These are phyloP conservation scores for Auriscalpium microsporum DNA, from an alignment of 768 basidiomycete genomes.

Conservation along the genomic window DNA sequence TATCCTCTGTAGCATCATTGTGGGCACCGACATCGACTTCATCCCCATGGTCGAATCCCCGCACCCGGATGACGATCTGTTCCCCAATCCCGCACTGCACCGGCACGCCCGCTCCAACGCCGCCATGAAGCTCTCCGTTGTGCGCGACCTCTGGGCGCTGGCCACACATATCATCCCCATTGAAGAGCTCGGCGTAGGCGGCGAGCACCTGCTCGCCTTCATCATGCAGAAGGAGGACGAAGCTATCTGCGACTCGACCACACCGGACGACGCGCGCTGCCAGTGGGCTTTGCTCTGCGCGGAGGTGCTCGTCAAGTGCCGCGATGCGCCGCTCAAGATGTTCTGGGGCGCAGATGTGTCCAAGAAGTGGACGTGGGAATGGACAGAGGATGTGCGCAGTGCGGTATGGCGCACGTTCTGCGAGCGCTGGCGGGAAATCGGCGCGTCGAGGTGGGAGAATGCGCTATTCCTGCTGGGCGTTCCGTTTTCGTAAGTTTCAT, in stretches of 20 bases:
- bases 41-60: conserved; percentile 4
- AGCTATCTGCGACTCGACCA: conserved; percentile 35
- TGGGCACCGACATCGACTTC: conserved; percentile 7
- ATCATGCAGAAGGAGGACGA: conserved; percentile 41
- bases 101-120: conserved; percentile 28
- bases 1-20: conserved; percentile 9
- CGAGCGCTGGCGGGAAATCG: conserved; percentile 44
- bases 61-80: not conserved
- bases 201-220: conserved; percentile 35
- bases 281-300: conserved; percentile 57
- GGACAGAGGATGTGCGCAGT: conserved; percentile 36
- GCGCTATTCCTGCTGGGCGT: conserved; percentile 44
- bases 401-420: conserved; percentile 51
- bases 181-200: conserved; percentile 35
- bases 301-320: conserved; percentile 42
- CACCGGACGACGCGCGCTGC: conserved; percentile 35
- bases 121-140: conserved; percentile 48
- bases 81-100: conserved; percentile 2
- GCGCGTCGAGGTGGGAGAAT: conserved; percentile 42
- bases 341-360: conserved; percentile 22
- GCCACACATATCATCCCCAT: conserved; percentile 36
- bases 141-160: conserved; percentile 50
- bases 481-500: conserved; percentile 51
- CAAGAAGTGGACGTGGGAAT: conserved; percentile 21
- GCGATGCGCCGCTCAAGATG: conserved; percentile 36